These are phyloP conservation scores for Acanthamoeba sp. DNA, from an alignment of 208 protist species.

Conservation along the genomic window DNA sequence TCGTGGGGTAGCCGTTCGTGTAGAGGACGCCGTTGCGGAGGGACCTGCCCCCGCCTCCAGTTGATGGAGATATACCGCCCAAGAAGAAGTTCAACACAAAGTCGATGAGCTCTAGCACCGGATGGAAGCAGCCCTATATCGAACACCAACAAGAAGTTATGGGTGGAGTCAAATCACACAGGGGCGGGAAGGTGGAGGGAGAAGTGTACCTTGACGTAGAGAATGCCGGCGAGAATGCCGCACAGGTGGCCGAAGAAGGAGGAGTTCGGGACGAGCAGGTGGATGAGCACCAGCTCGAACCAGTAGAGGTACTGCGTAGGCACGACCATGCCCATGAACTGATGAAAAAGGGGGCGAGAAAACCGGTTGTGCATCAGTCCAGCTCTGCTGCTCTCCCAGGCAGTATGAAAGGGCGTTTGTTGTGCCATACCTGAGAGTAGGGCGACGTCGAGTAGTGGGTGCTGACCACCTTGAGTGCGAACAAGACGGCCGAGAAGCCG, in stretches of 20 bases:
- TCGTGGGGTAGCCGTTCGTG: neutral
- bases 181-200: too few relatives aligned
- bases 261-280: slow-evolving; percentile 42
- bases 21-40: slow-evolving; percentile 4
- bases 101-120: neutral
- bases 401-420: too few relatives aligned
- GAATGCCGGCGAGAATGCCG: slow-evolving; percentile 59
- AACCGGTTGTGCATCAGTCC: too few relatives aligned
- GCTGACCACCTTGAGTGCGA: slow-evolving; percentile 72
- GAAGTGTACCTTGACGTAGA: slow-evolving; percentile 36
- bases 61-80: neutral
- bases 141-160: too few relatives aligned
- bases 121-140: neutral
- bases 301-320: slow-evolving; percentile 69
- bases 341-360: neutral
- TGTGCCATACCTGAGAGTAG: slow-evolving; percentile 33
- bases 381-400: too few relatives aligned
- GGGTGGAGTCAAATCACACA: too few relatives aligned
- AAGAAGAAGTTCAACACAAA: slow-evolving; percentile 7
- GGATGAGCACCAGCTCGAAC: slow-evolving; percentile 77
- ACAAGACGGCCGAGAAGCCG: slow-evolving; percentile 76
- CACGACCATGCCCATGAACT: slow-evolving; percentile 40
- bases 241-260: slow-evolving; percentile 76
- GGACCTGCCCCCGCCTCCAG: neutral
- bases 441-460: slow-evolving; percentile 63